Evolutionary conservation across 2,329 filamentous ascomycete species (phyloP).

Genomic region (Cladophialophora chaetospira): DNA sequence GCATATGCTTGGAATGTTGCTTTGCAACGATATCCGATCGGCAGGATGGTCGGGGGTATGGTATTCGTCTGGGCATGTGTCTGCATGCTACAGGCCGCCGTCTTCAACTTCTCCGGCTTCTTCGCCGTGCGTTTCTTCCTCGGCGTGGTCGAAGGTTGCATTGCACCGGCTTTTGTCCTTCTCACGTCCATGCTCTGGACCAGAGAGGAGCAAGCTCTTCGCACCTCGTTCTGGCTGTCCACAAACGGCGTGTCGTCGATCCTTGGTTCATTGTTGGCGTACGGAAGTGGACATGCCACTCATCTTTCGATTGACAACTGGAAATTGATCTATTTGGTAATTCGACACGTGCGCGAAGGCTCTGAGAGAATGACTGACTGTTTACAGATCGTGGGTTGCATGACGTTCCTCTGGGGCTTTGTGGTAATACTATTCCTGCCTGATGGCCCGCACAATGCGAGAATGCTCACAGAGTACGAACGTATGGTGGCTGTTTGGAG

Average conservation of each 20-base stretch:
- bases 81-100: conserved; percentile 43
- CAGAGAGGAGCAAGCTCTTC: conserved; percentile 41
- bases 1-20: conserved; percentile 45
- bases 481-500: conserved; percentile 45
- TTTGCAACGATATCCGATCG: conserved; percentile 47
- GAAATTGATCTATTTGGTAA: conserved; percentile 45
- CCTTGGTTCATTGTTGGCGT: conserved; percentile 42
- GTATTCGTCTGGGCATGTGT: conserved; percentile 46
- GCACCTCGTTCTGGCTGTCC: conserved; percentile 41
- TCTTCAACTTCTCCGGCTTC: conserved; percentile 45
- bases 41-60: conserved; percentile 46
- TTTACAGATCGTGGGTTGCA: conserved; percentile 39
- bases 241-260: conserved; percentile 43
- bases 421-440: conserved; percentile 42
- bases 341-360: not conserved
- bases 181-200: conserved; percentile 44
- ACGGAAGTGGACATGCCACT: conserved; percentile 40
- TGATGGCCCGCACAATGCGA: conserved; percentile 43
- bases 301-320: conserved; percentile 34
- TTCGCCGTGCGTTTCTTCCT: conserved; percentile 51
- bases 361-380: not conserved
- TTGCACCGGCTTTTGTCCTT: conserved; percentile 36
- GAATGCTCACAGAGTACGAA: conserved; percentile 44
- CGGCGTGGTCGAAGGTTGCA: conserved; percentile 45
- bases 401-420: conserved; percentile 49